Percentiles rank a stretch among this genome's conserved stretches.
These are phyloP conservation scores for Aspergillus campestris DNA, from an alignment of 495 filamentous ascomycete species.

Conservation along the genomic window DNA sequence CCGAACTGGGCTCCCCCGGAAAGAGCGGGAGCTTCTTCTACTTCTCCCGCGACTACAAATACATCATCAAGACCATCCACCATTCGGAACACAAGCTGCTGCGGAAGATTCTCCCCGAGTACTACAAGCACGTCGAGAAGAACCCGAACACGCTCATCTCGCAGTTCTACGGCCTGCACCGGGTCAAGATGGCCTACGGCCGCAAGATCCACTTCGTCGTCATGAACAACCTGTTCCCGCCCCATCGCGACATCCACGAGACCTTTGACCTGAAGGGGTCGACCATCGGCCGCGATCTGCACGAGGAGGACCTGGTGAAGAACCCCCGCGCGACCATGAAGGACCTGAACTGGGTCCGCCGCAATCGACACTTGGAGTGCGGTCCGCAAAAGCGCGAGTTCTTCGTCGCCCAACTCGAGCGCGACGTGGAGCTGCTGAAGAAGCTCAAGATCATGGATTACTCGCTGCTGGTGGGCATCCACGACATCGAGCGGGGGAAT, in stretches of 20 bases:
- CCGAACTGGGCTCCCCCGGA: slow-evolving; percentile 90
- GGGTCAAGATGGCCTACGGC: slow-evolving; percentile 97
- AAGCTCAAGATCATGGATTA: slow-evolving; percentile 97
- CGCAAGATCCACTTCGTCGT: slow-evolving; percentile 99
- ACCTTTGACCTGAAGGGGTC: slow-evolving; percentile 99
- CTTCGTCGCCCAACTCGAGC: slow-evolving; percentile 81
- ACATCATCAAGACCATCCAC: slow-evolving; percentile 99
- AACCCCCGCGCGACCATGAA: slow-evolving; percentile 94
- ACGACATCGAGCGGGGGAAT: slow-evolving; percentile 82
- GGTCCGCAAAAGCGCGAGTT: slow-evolving; percentile 75
- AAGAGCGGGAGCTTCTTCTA: slow-evolving; percentile 99
- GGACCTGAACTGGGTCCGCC: slow-evolving; percentile 91
- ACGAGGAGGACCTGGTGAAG: slow-evolving; percentile 74
- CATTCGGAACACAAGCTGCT: slow-evolving; percentile 94
- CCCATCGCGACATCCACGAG: slow-evolving; percentile 93
- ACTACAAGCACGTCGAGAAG: slow-evolving; percentile 84
- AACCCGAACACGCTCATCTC: slow-evolving; percentile 96
- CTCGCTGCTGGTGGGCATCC: slow-evolving; percentile 88
- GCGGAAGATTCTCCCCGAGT: slow-evolving; percentile 83
- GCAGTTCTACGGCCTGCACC: slow-evolving; percentile 95
- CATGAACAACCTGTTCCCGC: slow-evolving; percentile 99
- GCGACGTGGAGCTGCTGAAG: slow-evolving; percentile 79
- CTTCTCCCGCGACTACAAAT: slow-evolving; percentile 99
- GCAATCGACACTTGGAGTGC: slow-evolving; percentile 76
- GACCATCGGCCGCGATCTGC: slow-evolving; percentile 84